Conservation (phyloP, 129 eudicot species). For the Lactuca sativa region DNA sequence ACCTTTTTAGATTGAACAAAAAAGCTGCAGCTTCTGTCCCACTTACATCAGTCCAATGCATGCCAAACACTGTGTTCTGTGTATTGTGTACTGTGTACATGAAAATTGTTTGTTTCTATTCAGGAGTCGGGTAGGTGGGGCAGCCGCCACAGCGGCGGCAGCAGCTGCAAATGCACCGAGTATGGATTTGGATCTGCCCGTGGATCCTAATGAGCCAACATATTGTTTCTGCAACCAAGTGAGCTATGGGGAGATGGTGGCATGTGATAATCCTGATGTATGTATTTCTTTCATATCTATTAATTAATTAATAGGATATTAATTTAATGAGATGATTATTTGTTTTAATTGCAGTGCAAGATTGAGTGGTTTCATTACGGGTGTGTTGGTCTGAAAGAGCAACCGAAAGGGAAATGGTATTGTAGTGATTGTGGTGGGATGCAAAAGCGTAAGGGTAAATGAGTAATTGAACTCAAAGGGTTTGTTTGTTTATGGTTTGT, state of each 20-base stretch:
- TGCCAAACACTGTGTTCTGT: neutral
- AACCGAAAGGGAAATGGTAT: slow-evolving; percentile 91
- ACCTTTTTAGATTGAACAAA: too few species aligned
- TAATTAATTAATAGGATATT: neutral
- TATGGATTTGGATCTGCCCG: slow-evolving; percentile 93
- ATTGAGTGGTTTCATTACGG: slow-evolving; percentile 94
- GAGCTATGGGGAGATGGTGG: slow-evolving; percentile 97
- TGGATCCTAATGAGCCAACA: slow-evolving; percentile 96
- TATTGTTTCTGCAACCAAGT: slow-evolving; percentile 92
- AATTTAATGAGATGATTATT: neutral
- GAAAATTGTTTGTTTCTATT: neutral
- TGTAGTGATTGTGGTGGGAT: slow-evolving; percentile 65
- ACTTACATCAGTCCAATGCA: too few species aligned
- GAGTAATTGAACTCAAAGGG: slow-evolving; percentile 1
- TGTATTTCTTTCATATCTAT: slow-evolving; percentile 12
- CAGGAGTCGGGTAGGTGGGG: slow-evolving; percentile 68
- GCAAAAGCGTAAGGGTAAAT: slow-evolving; percentile 67
- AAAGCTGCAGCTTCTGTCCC: too few species aligned
- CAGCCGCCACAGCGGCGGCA: slow-evolving; percentile 38
- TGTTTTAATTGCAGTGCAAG: slow-evolving; percentile 65
- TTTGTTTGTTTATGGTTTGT: neutral
- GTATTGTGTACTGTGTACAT: neutral
- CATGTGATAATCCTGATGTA: slow-evolving; percentile 91
- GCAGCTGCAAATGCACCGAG: slow-evolving; percentile 52
- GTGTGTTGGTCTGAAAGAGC: slow-evolving; percentile 77